These are phyloP conservation scores for Penicillium canariense DNA, from an alignment of 495 filamentous ascomycete species.

Conservation along the genomic window DNA sequence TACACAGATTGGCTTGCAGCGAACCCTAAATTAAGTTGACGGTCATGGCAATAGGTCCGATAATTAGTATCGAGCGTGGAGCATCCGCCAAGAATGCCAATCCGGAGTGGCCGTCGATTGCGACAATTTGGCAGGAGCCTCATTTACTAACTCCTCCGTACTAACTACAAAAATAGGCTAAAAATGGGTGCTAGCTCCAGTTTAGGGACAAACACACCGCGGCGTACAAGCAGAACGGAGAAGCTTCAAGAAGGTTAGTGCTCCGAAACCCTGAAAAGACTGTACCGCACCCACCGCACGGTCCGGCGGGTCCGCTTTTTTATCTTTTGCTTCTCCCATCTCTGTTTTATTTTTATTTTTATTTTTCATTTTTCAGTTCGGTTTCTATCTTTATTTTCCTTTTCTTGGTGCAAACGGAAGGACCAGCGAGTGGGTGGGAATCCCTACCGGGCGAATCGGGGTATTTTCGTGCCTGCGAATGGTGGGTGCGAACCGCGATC, in stretches of 20 bases:
- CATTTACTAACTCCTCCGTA: neutral
- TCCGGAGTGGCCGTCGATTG: neutral
- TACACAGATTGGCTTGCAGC: neutral
- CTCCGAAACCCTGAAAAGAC: constrained; percentile 21
- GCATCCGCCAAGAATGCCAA: neutral
- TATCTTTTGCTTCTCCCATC: neutral
- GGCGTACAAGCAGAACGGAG: constrained; percentile 15
- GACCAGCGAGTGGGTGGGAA: neutral
- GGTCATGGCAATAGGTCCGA: neutral
- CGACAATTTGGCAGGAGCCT: neutral
- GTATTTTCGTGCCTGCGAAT: neutral
- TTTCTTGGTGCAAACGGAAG: neutral
- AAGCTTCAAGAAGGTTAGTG: constrained; percentile 20
- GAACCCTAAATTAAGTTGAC: neutral
- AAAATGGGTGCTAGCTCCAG: neutral
- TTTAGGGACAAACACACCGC: constrained; percentile 1
- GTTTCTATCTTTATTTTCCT: neutral
- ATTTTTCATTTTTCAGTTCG: neutral
- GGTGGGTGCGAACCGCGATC: neutral
- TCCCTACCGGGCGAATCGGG: constrained; percentile 6
- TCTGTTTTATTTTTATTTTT: neutral
- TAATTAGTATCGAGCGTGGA: neutral
- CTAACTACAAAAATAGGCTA: neutral
- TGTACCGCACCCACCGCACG: neutral
- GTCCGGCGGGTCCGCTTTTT: constrained; percentile 12